Conservation (phyloP, 2,329 filamentous ascomycete genomes). For the Aspergillus sp. region DNA sequence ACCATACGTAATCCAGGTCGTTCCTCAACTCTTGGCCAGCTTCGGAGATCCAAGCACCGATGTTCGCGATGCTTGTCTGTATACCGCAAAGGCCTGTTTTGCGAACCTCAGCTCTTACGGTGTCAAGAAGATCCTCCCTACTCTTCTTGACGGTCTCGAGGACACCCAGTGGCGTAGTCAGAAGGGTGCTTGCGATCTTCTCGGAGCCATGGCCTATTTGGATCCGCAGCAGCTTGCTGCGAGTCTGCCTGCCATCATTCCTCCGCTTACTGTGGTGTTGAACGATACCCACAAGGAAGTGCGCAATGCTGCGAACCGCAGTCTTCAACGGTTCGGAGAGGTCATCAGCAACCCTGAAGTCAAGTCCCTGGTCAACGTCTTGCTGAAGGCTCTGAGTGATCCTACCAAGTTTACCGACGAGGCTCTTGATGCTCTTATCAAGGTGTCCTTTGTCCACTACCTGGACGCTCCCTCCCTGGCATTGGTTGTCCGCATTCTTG, state of each 20-base stretch:
- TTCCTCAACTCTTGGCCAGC: slow-evolving; percentile 83
- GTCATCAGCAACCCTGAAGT: slow-evolving; percentile 98
- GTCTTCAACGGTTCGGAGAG: slow-evolving; percentile 95
- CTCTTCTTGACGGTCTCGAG: slow-evolving; percentile 86
- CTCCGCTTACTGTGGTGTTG: slow-evolving; percentile 87
- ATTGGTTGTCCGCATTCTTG: slow-evolving; percentile 90
- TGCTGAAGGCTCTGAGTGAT: slow-evolving; percentile 95
- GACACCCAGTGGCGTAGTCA: slow-evolving; percentile 98
- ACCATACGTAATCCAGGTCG: slow-evolving; percentile 93
- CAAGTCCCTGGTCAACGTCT: slow-evolving; percentile 85
- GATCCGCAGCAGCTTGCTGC: slow-evolving; percentile 92
- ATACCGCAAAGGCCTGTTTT: slow-evolving; percentile 93
- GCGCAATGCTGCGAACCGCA: slow-evolving; percentile 86
- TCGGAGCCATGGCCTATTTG: slow-evolving; percentile 98
- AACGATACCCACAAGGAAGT: slow-evolving; percentile 99
- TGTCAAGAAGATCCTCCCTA: slow-evolving; percentile 92
- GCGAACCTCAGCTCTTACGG: slow-evolving; percentile 91
- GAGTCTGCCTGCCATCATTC: slow-evolving; percentile 95
- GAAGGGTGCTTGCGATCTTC: slow-evolving; percentile 93
- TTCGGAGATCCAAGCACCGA: slow-evolving; percentile 89
- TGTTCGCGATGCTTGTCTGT: slow-evolving; percentile 89
- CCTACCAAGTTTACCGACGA: slow-evolving; percentile 97
- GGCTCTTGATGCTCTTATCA: slow-evolving; percentile 90
- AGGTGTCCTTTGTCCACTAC: slow-evolving; percentile 98
- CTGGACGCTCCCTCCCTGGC: slow-evolving; percentile 96